Percentiles rank a stretch among this genome's conserved stretches.
Conservation (phyloP, 2,329 filamentous ascomycete genomes). For the Fusarium bactridioides region DNA sequence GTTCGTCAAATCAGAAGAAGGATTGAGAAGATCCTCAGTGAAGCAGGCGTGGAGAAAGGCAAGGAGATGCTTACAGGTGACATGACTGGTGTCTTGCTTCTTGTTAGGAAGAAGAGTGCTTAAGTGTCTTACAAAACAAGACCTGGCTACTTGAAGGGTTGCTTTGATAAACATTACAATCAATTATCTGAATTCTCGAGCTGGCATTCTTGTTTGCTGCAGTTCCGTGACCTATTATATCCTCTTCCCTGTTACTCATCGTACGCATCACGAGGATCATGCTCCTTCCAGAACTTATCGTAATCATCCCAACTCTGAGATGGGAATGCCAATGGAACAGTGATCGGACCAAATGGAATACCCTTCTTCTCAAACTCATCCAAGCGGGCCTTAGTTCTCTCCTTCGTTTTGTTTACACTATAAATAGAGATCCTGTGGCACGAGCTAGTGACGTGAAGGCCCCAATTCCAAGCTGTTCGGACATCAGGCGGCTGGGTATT, state of each 20-base stretch:
- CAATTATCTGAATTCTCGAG: background rate
- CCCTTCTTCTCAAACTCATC: slow-evolving; percentile 59
- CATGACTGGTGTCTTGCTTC: background rate
- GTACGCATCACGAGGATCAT: slow-evolving; percentile 42
- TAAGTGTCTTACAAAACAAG: background rate
- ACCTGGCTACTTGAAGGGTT: background rate
- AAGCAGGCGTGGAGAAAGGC: background rate
- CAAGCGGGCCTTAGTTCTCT: slow-evolving; percentile 58
- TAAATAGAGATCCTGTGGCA: slow-evolving; percentile 69
- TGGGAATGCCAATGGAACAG: slow-evolving; percentile 59
- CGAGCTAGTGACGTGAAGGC: slow-evolving; percentile 69
- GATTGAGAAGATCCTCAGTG: background rate
- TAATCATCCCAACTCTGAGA: slow-evolving; percentile 60
- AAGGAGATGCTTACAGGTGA: background rate
- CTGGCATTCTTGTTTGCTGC: background rate
- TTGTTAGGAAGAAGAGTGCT: background rate
- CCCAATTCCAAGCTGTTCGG: slow-evolving; percentile 69
- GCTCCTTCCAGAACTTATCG: slow-evolving; percentile 41
- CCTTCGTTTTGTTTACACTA: slow-evolving; percentile 64
- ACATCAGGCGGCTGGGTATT: slow-evolving; percentile 67
- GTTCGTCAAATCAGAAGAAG: background rate
- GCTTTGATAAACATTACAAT: background rate
- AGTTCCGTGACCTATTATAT: background rate
- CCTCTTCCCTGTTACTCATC: slow-evolving; percentile 1
- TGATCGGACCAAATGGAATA: slow-evolving; percentile 60